Percentiles rank a stretch among this genome's conserved stretches.
Evolutionary conservation across 768 basidiomycete genomes (phyloP).

Genomic region (Tylopilus plumbeoviolaceoides): DNA sequence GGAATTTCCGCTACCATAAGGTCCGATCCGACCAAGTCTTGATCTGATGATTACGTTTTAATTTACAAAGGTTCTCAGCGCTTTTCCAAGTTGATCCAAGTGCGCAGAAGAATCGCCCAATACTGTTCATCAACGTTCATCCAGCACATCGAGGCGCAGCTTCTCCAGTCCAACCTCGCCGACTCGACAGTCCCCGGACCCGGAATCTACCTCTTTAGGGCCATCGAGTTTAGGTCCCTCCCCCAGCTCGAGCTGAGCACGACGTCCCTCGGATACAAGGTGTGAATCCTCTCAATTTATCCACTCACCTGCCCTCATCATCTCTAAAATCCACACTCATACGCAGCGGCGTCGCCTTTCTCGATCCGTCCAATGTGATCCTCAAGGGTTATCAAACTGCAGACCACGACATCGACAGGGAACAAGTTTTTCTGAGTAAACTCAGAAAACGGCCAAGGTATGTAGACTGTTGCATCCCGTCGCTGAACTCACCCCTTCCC

Average conservation of each 20-base stretch:
- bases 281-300: not conserved
- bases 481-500: not conserved
- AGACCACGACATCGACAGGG: conserved; percentile 59
- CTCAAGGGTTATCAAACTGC: conserved; percentile 59
- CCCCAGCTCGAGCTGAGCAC: conserved; percentile 64
- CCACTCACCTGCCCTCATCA: not conserved
- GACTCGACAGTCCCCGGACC: conserved; percentile 72
- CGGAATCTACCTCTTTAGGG: conserved; percentile 58
- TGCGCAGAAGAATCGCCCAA: too few relatives aligned
- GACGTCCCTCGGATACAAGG: conserved; percentile 84
- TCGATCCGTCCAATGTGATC: conserved; percentile 64
- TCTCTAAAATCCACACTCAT: conserved; percentile 60
- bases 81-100: too few relatives aligned
- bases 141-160: conserved; percentile 55
- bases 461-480: conserved; percentile 13
- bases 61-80: too few relatives aligned
- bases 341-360: conserved; percentile 67
- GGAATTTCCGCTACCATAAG: too few relatives aligned
- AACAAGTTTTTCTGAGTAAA: conserved; percentile 54
- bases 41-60: too few relatives aligned
- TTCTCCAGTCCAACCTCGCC: conserved; percentile 64
- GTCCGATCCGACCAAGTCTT: too few relatives aligned
- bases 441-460: conserved; percentile 69
- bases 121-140: too few relatives aligned
- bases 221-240: conserved; percentile 73